phyloP scores from a whole-genome alignment of 371 early-diverging fungal species.

The Haplosporangium sp. region DNA sequence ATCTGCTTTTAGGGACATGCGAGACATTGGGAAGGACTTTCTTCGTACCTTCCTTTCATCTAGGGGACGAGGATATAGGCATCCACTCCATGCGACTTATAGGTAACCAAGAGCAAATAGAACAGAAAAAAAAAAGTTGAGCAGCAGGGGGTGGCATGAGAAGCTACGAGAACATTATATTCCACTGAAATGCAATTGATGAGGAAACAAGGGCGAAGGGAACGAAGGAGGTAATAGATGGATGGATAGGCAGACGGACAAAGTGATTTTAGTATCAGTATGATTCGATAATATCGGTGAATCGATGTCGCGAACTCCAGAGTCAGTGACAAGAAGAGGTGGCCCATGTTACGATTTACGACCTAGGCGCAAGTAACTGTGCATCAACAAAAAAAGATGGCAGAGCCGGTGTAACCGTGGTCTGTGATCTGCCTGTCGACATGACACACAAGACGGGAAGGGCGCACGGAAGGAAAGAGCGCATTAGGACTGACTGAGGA shows the following conservation, averaged over 20 bases:
- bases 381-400: neutral
- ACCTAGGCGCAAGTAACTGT: neutral
- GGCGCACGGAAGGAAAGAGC: slow-evolving; percentile 2
- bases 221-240: too few species aligned
- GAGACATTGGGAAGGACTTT: slow-evolving; percentile 5
- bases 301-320: neutral
- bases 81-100: neutral
- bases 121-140: neutral
- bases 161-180: too few species aligned
- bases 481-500: slow-evolving; percentile 6
- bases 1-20: neutral
- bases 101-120: neutral
- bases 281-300: neutral
- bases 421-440: slow-evolving; percentile 9
- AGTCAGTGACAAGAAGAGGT: neutral
- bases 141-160: neutral
- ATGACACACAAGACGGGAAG: slow-evolving; percentile 25
- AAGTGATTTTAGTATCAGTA: neutral
- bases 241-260: neutral
- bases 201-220: too few species aligned
- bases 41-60: neutral
- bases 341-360: neutral
- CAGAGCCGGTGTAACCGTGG: slow-evolving; percentile 8
- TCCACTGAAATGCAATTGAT: too few species aligned
- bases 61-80: neutral